A percentile compares a stretch with the other conserved stretches of the same genome.
Evolutionary conservation across 176 grass and related monocot species (phyloP).

Genomic region (Triticum dicoccoides): DNA sequence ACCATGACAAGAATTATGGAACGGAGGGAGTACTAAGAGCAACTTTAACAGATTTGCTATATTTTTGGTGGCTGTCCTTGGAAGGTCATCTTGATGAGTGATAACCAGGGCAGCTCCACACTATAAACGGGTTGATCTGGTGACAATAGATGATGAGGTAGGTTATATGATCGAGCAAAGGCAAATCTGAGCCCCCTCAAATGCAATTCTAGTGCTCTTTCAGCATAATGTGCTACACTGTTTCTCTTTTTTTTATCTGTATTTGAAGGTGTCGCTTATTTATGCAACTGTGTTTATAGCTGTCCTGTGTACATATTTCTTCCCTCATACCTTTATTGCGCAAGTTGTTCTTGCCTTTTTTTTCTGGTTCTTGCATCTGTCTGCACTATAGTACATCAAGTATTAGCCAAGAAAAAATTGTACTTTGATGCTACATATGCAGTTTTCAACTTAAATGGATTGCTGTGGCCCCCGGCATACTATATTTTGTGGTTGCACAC

Average conservation of each 20-base stretch:
- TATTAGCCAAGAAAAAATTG: background rate
- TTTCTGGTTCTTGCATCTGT: background rate
- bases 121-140: background rate
- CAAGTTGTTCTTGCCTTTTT: background rate
- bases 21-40: no score
- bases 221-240: background rate
- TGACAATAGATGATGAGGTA: background rate
- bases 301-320: background rate
- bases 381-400: background rate
- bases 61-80: background rate
- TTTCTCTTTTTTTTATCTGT: background rate
- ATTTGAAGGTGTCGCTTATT: background rate
- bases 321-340: background rate
- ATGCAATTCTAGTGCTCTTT: background rate
- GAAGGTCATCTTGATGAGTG: conserved; percentile 22
- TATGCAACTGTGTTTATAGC: background rate
- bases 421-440: background rate
- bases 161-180: conserved; percentile 33
- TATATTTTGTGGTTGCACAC: background rate
- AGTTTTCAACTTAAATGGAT: background rate
- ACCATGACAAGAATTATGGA: background rate
- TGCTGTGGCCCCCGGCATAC: background rate
- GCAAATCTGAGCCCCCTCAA: conserved; percentile 29
- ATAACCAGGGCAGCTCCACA: conserved; percentile 17
- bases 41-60: no score